Evolutionary conservation across 2,329 filamentous ascomycete genomes (phyloP).

Genomic region (Neofusicoccum ribis): DNA sequence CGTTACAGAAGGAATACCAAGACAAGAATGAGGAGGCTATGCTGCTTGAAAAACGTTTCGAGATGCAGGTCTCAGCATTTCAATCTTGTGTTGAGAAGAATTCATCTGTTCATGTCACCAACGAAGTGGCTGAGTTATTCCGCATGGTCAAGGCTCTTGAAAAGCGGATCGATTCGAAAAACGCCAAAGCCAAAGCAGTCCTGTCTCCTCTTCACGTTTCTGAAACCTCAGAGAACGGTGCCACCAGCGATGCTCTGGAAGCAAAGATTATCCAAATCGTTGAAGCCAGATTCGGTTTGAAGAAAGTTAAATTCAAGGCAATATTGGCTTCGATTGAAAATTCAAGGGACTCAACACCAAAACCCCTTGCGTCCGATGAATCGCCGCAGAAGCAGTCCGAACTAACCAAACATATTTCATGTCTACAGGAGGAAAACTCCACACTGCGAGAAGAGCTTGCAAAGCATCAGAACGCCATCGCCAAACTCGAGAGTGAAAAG

Average conservation of each 20-base stretch:
- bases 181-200: neutral
- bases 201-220: neutral
- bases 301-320: neutral
- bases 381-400: too few relatives aligned
- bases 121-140: neutral
- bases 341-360: neutral
- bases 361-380: neutral
- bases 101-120: too few relatives aligned
- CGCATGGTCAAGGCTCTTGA: neutral
- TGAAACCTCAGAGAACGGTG: neutral
- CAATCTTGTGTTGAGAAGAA: neutral
- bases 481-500: neutral
- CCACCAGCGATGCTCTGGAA: neutral
- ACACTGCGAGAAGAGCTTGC: neutral
- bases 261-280: neutral
- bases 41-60: neutral
- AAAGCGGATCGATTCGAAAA: neutral
- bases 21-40: neutral
- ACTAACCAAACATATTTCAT: neutral
- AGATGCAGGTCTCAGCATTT: neutral
- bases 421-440: neutral
- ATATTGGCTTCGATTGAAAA: too few relatives aligned
- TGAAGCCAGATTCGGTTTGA: neutral
- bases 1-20: neutral
- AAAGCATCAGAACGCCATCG: neutral